Evolutionary conservation across 768 basidiomycete genomes (phyloP).

Genomic region (Dentipellis sp.): DNA sequence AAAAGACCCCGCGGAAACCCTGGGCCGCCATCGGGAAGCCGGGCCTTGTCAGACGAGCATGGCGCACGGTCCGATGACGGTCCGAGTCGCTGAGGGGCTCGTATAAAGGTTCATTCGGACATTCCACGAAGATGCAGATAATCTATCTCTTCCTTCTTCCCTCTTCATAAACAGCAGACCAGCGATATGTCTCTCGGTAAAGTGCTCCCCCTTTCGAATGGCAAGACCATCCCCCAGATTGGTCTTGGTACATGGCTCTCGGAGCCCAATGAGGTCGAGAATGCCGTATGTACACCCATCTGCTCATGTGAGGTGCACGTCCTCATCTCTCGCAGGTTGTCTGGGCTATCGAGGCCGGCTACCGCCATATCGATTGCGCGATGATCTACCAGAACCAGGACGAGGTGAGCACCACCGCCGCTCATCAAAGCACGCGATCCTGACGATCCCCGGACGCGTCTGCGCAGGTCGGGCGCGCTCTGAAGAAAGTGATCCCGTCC

Average conservation of each 20-base stretch:
- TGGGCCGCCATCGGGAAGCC: no score
- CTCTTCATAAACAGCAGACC: not conserved
- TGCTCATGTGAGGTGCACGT: constrained; percentile 7
- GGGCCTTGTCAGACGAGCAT: not conserved
- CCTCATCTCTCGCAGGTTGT: constrained; percentile 43
- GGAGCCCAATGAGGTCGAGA: constrained; percentile 65
- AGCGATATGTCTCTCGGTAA: constrained; percentile 36
- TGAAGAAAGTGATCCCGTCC: constrained; percentile 68
- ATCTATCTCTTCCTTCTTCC: not conserved
- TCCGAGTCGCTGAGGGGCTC: not conserved
- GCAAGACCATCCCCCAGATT: constrained; percentile 57
- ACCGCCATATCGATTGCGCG: constrained; percentile 81
- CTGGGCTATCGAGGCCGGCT: constrained; percentile 64
- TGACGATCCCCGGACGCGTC: not conserved
- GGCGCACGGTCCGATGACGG: not conserved
- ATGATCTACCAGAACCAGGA: constrained; percentile 74
- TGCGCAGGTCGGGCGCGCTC: constrained; percentile 47
- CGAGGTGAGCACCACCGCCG: constrained; percentile 27
- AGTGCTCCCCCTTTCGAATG: constrained; percentile 32
- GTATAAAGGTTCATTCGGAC: not conserved
- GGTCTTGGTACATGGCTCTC: constrained; percentile 83
- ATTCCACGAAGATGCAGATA: not conserved
- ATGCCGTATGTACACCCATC: constrained; percentile 38
- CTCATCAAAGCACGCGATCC: not conserved
- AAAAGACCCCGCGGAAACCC: no score